Conservation (phyloP, 202 grass and related monocot genomes). For the Carex arenaria region DNA sequence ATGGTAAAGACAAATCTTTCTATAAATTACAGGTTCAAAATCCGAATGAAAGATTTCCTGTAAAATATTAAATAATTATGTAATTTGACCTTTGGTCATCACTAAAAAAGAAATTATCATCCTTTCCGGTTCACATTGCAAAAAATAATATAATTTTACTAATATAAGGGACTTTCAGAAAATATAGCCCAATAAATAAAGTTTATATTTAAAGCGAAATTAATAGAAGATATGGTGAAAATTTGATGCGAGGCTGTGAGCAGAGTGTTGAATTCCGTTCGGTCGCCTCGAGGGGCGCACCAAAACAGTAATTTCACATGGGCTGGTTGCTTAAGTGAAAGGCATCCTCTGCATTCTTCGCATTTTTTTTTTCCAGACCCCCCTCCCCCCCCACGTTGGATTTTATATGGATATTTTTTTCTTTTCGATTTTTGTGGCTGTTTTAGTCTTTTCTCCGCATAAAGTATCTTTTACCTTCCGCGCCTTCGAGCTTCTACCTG, state of each 20-base stretch:
- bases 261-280: background rate
- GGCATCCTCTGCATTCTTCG: background rate
- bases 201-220: background rate
- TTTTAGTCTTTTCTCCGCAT: background rate
- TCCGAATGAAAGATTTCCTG: too few relatives aligned
- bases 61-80: too few relatives aligned
- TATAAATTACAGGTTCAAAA: too few relatives aligned
- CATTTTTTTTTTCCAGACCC: background rate
- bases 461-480: background rate
- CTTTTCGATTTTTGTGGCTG: background rate
- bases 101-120: too few relatives aligned
- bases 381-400: background rate
- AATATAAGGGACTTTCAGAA: background rate
- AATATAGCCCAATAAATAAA: background rate
- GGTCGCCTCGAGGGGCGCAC: conserved; percentile 19
- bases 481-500: background rate
- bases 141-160: background rate
- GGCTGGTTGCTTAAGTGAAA: background rate
- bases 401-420: background rate
- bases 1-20: too few relatives aligned
- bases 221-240: background rate
- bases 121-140: too few relatives aligned
- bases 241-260: background rate
- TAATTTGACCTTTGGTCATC: too few relatives aligned
- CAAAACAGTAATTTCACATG: conserved; percentile 16